Evolutionary conservation across 164 flowering plant species (phyloP), one percentile per base, ranked within the genome.

Genomic region (Santalum album): DNA sequence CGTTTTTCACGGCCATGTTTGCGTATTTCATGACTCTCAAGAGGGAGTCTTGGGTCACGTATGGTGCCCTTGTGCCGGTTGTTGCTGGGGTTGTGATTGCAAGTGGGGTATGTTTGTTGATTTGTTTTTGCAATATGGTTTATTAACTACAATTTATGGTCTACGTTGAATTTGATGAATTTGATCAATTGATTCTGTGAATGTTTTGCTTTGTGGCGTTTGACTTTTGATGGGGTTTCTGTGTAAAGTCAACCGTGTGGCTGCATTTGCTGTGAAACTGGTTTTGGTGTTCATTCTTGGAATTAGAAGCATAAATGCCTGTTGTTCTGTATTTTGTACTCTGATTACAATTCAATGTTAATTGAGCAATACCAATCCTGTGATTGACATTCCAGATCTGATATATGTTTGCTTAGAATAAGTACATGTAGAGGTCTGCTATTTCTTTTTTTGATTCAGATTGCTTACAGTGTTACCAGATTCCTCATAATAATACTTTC

Each of bases 11-110:
- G 7, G 94, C 94, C 2, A 18, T 85, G 18, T 81, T 85, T 38
- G 87, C 94, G 0, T 83, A 79, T 57, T 21, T 83, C 25, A 67
- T 76, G 67, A 77, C 87, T 20, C 38, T 79, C 39, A 85, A 85
- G 75, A 72, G 82, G 62, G 89, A 83, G 62, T 80, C 78, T n/a
- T 85, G 92, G 86, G 53, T 81, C 24, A 82, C 88, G 1, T 85
- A 85, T 64, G 86, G 76, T 47, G 81, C 89, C 15, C 77, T 85
- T 34, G 75, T 85, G 4, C 92, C 92, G 3, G 94, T 85, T 24
- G 89, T 85, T 54, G 39, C 78, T 27, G 92, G 92, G 7, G 87
- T 85, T 34, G 75, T 85, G 19, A 78, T 85, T 43, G 92, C 92
- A 1, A 85, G 85, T 62, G 92, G 85, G 86, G 92, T 85, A 75